Evolutionary conservation across 164 flowering plant genomes (phyloP).

Genomic region (Magnolia sinica): DNA sequence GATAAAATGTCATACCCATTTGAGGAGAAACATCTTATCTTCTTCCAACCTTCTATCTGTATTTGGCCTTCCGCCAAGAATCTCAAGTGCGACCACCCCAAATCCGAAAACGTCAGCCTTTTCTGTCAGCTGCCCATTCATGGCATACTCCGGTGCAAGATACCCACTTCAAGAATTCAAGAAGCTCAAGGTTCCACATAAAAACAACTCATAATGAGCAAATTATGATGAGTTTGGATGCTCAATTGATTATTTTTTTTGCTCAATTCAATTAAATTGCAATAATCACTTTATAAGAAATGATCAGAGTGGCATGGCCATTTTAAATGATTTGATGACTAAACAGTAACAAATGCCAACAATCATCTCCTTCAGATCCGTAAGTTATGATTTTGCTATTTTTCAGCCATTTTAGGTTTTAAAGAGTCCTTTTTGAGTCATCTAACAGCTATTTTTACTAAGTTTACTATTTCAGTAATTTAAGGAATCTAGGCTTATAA

Average conservation of each 20-base stretch:
- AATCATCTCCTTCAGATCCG: too few species aligned
- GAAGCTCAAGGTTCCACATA: neutral
- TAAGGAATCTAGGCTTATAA: too few species aligned
- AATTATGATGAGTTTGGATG: neutral
- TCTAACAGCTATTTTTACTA: too few species aligned
- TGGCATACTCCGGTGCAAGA: conserved; percentile 49
- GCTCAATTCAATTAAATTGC: neutral
- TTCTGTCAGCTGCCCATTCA: conserved; percentile 62
- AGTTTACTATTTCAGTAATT: too few species aligned
- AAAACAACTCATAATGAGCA: neutral
- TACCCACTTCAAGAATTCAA: conserved; percentile 41
- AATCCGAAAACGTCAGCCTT: conserved; percentile 57
- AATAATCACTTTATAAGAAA: too few species aligned
- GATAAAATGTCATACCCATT: conserved; percentile 39
- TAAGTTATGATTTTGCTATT: too few species aligned
- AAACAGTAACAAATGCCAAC: too few species aligned
- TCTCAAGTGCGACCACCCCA: conserved; percentile 58
- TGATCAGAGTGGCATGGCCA: too few species aligned
- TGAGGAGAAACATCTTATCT: conserved; percentile 46
- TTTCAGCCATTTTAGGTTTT: too few species aligned
- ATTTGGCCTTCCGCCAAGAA: conserved; percentile 57
- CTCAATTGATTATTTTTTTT: neutral
- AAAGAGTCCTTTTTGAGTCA: too few species aligned
- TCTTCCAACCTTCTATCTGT: conserved; percentile 32
- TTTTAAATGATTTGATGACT: too few species aligned